Evolutionary conservation across 805 yeast genomes (phyloP), one percentile per base, ranked within the genome.

Genomic region (Lachancea cidri): DNA sequence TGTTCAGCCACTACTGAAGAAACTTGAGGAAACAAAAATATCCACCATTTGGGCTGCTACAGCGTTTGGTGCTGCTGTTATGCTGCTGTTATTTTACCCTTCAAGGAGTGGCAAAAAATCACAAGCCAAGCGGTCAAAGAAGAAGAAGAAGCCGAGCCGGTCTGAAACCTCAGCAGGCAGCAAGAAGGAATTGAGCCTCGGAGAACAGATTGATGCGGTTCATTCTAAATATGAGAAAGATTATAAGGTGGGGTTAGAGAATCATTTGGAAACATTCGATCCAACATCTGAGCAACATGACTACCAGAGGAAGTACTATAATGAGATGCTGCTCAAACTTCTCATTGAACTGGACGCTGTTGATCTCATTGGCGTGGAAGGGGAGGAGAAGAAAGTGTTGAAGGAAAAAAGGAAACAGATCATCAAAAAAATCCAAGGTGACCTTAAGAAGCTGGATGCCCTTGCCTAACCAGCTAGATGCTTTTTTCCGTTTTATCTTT

Each of bases 261-360:
- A 44, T 20, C 42, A 59, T 8, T 22, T 52, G 7, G 52, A 46
- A 18, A 43, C 41, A 2, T 62, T 46, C 39, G 51, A 58, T 25
- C 34, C 50, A 4, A 22, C 31, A 14, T 48, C 55, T 18, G 65
- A 60, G 29, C 52, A 60, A 32, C 43, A 53, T 14, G 48, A 46
- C 7, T 81, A 77, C 57, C 73, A 74, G 53, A 72, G 68, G 50
- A 72, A 74, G 39, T 83, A 70, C 56, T 78, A 69, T 57, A 82
- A 79, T 52, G 94, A 84, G 58, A 73, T 74, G 71, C 62, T 84
- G 33, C 66, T 84, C 58, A 82, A 83, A 55, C 70, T 81, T 47
- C 60, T 83, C 49, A 71, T 84, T 70, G 76, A 72, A 46, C 65
- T 85, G 41, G 94, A 85, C 52, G 79, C 75, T 2, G 68, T 85